Evolutionary conservation across 768 basidiomycete genomes (phyloP).

Genomic region (Tremella mesenterica): DNA sequence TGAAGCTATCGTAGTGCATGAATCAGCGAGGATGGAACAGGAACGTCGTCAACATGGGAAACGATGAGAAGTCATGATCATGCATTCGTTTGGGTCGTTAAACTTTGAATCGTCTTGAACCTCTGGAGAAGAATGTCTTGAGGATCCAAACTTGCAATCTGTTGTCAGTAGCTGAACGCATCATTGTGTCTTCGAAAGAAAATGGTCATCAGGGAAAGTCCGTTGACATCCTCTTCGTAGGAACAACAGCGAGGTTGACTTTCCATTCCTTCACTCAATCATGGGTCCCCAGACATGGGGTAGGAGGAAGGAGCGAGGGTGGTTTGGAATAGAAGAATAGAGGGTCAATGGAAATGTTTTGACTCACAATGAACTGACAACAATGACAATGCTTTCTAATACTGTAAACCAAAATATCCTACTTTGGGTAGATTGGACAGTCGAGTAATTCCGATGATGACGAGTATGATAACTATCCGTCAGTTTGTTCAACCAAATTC

Average conservation of each 20-base stretch:
- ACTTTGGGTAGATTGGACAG: constrained; percentile 81
- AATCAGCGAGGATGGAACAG: constrained; percentile 59
- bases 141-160: constrained; percentile 85
- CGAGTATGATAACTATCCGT: constrained; percentile 74
- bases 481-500: no score
- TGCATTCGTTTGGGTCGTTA: no score
- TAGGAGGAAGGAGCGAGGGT: no score
- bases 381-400: constrained; percentile 60
- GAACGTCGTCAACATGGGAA: constrained; percentile 10
- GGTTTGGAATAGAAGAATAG: no score
- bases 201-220: constrained; percentile 14
- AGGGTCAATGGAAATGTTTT: no score
- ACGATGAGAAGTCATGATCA: background rate
- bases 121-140: constrained; percentile 94
- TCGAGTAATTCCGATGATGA: constrained; percentile 86
- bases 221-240: background rate
- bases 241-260: background rate
- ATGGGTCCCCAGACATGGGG: no score
- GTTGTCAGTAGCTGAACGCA: no score
- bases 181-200: no score
- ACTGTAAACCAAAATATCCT: constrained; percentile 91
- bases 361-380: constrained; percentile 80
- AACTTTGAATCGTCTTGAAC: constrained; percentile 50
- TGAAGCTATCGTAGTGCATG: constrained; percentile 74
- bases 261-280: no score